These are phyloP conservation scores for Gyromitra esculenta DNA, from an alignment of 2,329 filamentous ascomycete genomes.

Conservation along the genomic window DNA sequence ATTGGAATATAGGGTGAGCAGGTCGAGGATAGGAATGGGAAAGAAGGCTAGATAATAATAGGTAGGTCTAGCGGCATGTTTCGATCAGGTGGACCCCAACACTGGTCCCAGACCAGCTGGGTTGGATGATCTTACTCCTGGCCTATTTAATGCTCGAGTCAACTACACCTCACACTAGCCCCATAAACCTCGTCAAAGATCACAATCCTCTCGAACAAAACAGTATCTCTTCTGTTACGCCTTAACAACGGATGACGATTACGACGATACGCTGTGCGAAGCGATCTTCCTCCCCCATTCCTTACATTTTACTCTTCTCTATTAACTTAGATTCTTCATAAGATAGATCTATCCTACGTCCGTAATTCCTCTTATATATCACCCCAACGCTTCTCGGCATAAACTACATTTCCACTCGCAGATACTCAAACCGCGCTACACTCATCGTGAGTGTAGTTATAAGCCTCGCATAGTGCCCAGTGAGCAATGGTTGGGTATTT, in stretches of 20 bases:
- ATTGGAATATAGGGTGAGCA: too few species aligned
- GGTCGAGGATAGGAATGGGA: not conserved
- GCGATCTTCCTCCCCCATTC: not conserved
- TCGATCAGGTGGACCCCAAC: not conserved
- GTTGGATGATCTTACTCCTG: not conserved
- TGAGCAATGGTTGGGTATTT: constrained; percentile 1
- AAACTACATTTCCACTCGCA: not conserved
- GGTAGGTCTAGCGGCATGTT: too few species aligned
- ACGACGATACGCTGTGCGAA: not conserved
- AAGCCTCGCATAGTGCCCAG: constrained; percentile 4
- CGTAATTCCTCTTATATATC: not conserved
- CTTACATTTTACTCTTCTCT: not conserved
- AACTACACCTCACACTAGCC: not conserved
- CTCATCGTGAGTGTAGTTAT: not conserved
- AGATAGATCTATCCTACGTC: not conserved
- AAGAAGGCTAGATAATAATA: not conserved
- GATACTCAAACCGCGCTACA: not conserved
- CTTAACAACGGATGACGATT: not conserved
- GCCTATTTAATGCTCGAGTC: not conserved
- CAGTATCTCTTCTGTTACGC: not conserved
- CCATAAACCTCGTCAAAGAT: not conserved
- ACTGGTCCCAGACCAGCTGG: not conserved
- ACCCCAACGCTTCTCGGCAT: constrained; percentile 3
- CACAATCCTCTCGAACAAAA: not conserved
- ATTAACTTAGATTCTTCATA: not conserved